Evolutionary conservation across 2,329 filamentous ascomycete species (phyloP).

Genomic region (Trichoderma arundinaceum): DNA sequence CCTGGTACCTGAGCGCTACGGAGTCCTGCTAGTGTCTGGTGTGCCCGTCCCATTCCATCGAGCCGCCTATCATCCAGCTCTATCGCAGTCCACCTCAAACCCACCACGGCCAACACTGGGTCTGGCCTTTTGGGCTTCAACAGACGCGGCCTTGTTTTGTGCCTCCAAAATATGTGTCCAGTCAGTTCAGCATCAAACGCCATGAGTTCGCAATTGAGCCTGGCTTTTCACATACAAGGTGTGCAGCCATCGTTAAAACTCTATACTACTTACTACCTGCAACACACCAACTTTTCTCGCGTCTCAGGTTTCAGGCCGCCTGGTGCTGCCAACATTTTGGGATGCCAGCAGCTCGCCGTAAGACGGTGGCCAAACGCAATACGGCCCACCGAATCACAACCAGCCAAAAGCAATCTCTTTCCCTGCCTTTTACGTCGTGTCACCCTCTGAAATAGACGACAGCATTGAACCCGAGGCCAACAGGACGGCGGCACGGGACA

Average conservation of each 20-base stretch:
- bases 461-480: background rate
- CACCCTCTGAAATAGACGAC: background rate
- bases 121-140: conserved; percentile 5
- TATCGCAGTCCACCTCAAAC: conserved; percentile 23
- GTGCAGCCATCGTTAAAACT: background rate
- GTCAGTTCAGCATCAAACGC: background rate
- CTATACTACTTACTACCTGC: background rate
- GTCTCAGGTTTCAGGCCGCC: conserved; percentile 20
- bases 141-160: background rate
- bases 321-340: conserved; percentile 11
- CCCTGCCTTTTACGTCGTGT: conserved; percentile 8
- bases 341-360: conserved; percentile 11
- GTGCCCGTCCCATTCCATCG: conserved; percentile 5
- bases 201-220: too few relatives aligned
- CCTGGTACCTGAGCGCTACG: background rate
- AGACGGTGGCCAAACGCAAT: conserved; percentile 11
- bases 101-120: conserved; percentile 23
- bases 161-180: too few relatives aligned
- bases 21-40: background rate
- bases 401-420: conserved; percentile 7
- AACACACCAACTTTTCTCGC: too few relatives aligned
- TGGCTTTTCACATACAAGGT: too few relatives aligned
- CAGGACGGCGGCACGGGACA: conserved; percentile 1
- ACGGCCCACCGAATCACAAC: conserved; percentile 6
- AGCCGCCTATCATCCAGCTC: conserved; percentile 3